phyloP scores from a whole-genome alignment of 1,284 basidiomycete species.

The Meripilus lineatus region DNA sequence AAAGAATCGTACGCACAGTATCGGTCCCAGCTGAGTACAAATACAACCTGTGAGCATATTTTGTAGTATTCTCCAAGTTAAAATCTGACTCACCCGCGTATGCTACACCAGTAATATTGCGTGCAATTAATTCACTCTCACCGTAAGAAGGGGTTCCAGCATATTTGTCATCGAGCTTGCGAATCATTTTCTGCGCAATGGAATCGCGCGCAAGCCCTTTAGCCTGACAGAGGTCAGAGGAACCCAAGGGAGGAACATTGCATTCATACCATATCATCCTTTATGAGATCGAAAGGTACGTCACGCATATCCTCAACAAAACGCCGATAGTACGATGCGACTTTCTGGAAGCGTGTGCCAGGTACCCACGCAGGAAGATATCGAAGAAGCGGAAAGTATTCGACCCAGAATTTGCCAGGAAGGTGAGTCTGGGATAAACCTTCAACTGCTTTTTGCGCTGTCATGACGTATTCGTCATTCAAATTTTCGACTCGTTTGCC shows the following conservation, averaged over 20 bases:
- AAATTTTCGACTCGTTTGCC: constrained; percentile 7
- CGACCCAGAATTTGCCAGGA: constrained; percentile 11
- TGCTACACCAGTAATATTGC: constrained; percentile 3
- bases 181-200: not conserved
- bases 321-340: not conserved
- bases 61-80: not conserved
- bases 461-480: constrained; percentile 10
- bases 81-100: constrained; percentile 4
- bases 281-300: constrained; percentile 7
- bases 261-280: constrained; percentile 9
- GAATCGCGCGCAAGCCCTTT: not conserved
- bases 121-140: not conserved
- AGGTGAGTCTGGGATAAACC: constrained; percentile 6
- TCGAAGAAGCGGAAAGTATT: constrained; percentile 15
- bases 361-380: constrained; percentile 21
- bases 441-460: constrained; percentile 11
- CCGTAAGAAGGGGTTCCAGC: not conserved
- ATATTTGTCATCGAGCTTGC: not conserved
- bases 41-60: not conserved
- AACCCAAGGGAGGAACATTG: not conserved
- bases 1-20: not conserved
- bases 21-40: not conserved
- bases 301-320: constrained; percentile 1
- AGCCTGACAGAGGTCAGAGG: not conserved
- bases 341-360: constrained; percentile 10